Evolutionary conservation across 2,329 filamentous ascomycete genomes (phyloP).

Genomic region (Talaromyces rugulosus): DNA sequence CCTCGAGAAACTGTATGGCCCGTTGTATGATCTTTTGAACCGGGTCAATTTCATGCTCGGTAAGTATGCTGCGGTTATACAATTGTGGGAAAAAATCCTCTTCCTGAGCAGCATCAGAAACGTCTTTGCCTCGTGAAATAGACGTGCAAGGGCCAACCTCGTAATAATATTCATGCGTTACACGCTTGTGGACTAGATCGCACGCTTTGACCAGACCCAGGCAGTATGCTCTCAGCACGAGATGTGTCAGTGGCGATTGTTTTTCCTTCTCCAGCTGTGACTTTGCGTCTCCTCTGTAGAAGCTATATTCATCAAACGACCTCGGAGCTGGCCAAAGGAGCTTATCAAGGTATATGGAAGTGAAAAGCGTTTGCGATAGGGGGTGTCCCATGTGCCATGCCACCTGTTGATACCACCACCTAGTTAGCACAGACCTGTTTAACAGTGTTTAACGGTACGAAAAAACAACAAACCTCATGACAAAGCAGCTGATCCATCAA

Average conservation of each 20-base stretch:
- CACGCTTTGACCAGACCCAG: slow-evolving; percentile 79
- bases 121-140: neutral
- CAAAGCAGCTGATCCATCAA: slow-evolving; percentile 92
- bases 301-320: slow-evolving; percentile 62
- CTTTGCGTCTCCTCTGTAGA: slow-evolving; percentile 33
- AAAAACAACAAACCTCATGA: slow-evolving; percentile 62
- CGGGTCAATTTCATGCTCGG: slow-evolving; percentile 55
- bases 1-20: slow-evolving; percentile 51
- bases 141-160: slow-evolving; percentile 55
- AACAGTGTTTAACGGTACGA: neutral
- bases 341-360: slow-evolving; percentile 82
- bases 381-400: slow-evolving; percentile 97
- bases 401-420: slow-evolving; percentile 55
- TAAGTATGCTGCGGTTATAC: slow-evolving; percentile 74
- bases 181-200: slow-evolving; percentile 69
- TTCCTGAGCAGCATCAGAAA: slow-evolving; percentile 54
- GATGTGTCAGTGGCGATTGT: slow-evolving; percentile 49
- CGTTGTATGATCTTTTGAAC: slow-evolving; percentile 53
- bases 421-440: slow-evolving; percentile 1
- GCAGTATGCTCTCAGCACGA: slow-evolving; percentile 79
- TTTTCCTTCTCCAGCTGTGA: slow-evolving; percentile 7
- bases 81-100: slow-evolving; percentile 95
- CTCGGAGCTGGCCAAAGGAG: slow-evolving; percentile 68
- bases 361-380: slow-evolving; percentile 89
- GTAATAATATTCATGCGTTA: slow-evolving; percentile 82